These are phyloP conservation scores for Verticillium alfalfae DNA, from an alignment of 2,329 filamentous ascomycete genomes.

Conservation along the genomic window DNA sequence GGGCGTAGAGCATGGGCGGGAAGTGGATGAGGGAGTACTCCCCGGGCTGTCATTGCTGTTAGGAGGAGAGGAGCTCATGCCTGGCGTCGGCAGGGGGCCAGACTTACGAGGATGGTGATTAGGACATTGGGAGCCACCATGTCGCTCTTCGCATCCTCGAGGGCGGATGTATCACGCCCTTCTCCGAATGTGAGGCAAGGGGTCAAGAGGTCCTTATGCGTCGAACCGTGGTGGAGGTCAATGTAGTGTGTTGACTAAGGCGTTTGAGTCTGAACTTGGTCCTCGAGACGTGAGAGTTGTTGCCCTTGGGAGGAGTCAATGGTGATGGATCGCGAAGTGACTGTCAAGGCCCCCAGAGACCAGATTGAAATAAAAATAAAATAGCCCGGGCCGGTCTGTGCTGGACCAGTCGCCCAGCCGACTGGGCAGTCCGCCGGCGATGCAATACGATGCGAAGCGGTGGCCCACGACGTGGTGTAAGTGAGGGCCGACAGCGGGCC, in stretches of 20 bases:
- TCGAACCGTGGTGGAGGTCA: no score
- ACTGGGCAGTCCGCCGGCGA: neutral
- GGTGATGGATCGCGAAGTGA: neutral
- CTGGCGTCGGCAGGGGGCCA: neutral
- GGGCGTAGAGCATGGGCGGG: slow-evolving; percentile 69
- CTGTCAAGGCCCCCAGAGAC: no score
- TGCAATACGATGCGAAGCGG: neutral
- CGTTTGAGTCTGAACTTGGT: no score
- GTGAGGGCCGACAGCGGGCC: neutral
- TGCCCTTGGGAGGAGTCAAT: no score
- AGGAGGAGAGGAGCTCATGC: neutral
- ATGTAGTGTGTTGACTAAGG: neutral
- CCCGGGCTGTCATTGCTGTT: slow-evolving; percentile 61
- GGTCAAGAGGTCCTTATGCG: no score
- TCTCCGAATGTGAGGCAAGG: no score
- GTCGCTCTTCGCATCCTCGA: neutral
- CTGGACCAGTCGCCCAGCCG: neutral
- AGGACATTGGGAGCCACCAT: slow-evolving; percentile 45
- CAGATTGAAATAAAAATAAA: neutral
- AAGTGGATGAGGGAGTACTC: slow-evolving; percentile 87
- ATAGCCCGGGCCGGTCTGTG: neutral
- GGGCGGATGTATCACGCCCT: neutral
- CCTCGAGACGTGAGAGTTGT: no score
- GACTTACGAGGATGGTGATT: slow-evolving; percentile 51
- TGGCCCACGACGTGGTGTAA: neutral